Base-by-base conservation (phyloP, 2,329 filamentous ascomycete genomes). In the Drechmeria coniospora region DNA sequence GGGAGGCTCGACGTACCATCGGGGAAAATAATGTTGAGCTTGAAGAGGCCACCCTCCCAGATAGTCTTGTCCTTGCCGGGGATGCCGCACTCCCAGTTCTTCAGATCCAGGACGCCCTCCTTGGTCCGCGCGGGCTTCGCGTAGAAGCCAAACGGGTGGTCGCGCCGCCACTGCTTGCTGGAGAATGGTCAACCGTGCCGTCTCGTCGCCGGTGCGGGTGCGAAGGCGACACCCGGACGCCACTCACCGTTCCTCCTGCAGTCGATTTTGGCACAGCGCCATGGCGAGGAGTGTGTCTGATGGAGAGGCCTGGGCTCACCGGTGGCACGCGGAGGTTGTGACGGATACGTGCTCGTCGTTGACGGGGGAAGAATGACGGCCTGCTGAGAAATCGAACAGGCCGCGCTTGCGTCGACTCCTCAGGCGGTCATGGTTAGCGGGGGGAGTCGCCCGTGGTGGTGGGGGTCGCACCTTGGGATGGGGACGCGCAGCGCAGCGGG, bases 41-140 rank as follows among this genome's bases (percentile, higher is more conserved):
- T 98, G 63, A 95, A 95, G 8, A 94, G 60, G 2, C 90, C 90
- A n/a, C 86, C 86, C 47, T 92, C 86, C 90, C 90, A 98, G 14
- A 95, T 75, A 0, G 92, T 98, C 62, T 92, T 90, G 34, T 92
- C 77, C 51, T 93, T 94, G 46, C 92, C 90, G 4, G 90, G 90
- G 23, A 98, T 80, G 23, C 86, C 86, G 46, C 90, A 95, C 44
- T 95, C 86, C 90, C 90, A 98, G 38, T 74, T 71, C 66, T 94
- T 93, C 37, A 98, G 65, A 48, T 98, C 90, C 28, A 95, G 68
- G 2, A 83, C 73, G 30, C 84, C 86, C 40, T 82, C 68, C 12
- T 75, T 54, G 36, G 74, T 86, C 42, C 87, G 79, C 36, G 76
- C 63, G 9, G 92, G 90, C 49, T 86, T 82, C 15, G 90, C 90